Base-by-base conservation (phyloP, 2,329 filamentous ascomycete genomes). In the Neonectria sp. region DNA sequence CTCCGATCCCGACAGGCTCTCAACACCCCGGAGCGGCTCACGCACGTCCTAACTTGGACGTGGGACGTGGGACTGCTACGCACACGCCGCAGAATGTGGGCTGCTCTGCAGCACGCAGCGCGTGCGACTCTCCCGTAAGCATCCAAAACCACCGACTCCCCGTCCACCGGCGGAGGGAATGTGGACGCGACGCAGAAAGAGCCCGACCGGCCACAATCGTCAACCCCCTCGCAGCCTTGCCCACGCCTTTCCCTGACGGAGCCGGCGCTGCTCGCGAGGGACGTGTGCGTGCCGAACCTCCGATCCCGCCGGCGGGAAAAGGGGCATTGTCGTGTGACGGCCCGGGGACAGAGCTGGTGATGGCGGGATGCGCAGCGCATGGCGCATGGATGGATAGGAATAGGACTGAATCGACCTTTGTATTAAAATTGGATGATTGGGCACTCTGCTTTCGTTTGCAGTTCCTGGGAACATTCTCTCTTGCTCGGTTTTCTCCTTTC, bases 1-100 rank as follows among this genome's bases (percentile, higher is more conserved):
- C 52, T 37, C 52, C 15, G 63, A 60, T 66, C 69, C 66, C 72
- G 66, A 72, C 63, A 52, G 57, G 68, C 58, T 69, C 73, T 67
- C 73, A 75, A 75, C 73, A 74, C 60, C 60, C 65, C 60, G 65
- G 65, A 64, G 61, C 61, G 25, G 46, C 48, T 49, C 51, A 55
- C 40, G 51, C 55, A 45, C 60, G 48, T 52, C 43, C 52, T 40
- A 40, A 40, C 5, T 40, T 6, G 37, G 37, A 40, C 37, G 35
- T 15, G 35, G 35, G 35, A 37, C 35, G 13, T 17, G 24, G 49
- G 31, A 15, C 33, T 11, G 9, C n/a, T 55, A 65, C 29, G 58
- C 63, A 49, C 63, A 66, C 63, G 46, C 58, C 58, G 27, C 58
- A 52, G 6, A 31, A 37, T 35, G 43, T 57, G 37, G 21, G 52